Base-by-base conservation (phyloP, 495 filamentous ascomycete genomes). In the Baudoinia panamericana region DNA sequence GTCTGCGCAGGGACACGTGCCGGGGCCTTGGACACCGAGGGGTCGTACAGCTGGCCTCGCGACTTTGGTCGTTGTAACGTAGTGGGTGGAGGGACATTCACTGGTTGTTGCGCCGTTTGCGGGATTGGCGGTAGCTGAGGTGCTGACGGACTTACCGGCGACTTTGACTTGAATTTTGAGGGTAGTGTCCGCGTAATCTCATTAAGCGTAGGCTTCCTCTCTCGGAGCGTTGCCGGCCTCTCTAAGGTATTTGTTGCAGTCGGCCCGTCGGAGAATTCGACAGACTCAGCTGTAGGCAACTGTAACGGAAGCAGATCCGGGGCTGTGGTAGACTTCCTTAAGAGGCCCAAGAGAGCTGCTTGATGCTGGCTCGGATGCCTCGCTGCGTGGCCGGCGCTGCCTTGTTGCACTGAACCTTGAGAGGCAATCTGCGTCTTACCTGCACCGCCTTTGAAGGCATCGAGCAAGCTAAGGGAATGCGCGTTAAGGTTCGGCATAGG, bases 401-500 rank as follows among this genome's bases (percentile, higher is more conserved):
- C 36, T 38, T 56, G 15, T 30, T 41, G 15, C 20, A n/a, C n/a
- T n/a, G n/a, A n/a, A n/a, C n/a, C n/a, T n/a, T n/a, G n/a, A n/a
- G n/a, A n/a, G n/a, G n/a, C n/a, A n/a, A n/a, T n/a, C n/a, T n/a
- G n/a, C n/a, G n/a, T n/a, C n/a, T n/a, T n/a, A n/a, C n/a, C n/a
- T n/a, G n/a, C 26, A 13, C 30, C 30, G 16, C 26, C 26, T 25
- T 46, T 63, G 46, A 62, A 61, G 3, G 57, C 47, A 43, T 59
- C 54, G 12, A 63, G 46, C 26, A 63, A 38, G 17, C 39, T 45
- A 23, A 60, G 32, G 0, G 53, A 40, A 39, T 63, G 60, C 8
- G 45, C 42, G 13, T 36, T 80, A 27, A 84, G 64, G 50, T 77
- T 73, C 5, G 74, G 78, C 26, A 69, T 61, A 9, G 71, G 73